Evolutionary conservation across 2,329 filamentous ascomycete species (phyloP), one percentile per base, ranked within the genome.

Genomic region (Epichloe hybrida): DNA sequence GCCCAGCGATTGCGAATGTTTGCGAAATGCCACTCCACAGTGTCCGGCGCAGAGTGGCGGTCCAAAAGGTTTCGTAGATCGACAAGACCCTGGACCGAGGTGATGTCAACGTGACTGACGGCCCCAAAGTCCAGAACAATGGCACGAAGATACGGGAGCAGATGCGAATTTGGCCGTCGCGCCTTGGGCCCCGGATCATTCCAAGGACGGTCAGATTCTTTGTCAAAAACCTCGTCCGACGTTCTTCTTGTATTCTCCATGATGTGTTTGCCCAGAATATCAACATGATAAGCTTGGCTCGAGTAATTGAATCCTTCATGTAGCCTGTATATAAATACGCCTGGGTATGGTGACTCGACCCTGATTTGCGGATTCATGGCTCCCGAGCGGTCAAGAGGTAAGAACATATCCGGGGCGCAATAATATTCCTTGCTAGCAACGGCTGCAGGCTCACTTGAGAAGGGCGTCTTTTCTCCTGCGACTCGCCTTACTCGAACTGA

Each of bases 41-140:
- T 54, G 40, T 72, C 67, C 0, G 74, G 74, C 3, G 67, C 60
- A 0, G 76, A 72, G 57, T 80, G 74, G 13, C 70, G 67, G 59
- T 79, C 74, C 2, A 82, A 66, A 21, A 73, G 69, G 54, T 73
- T 74, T 40, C 77, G 71, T 12, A 79, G 62, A 57, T 81, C 77
- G 44, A 79, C 67, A 11, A 83, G 64, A 0, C 74, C 74, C 56
- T 82, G 77, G 0, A 80, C 62, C 2, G 75, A 74, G 0, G 78
- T 81, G 8, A 79, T 70, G 53, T 83, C 79, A 31, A 81, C 65
- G 51, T 72, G 70, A 57, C 78, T 76, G 44, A 81, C 74, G 1
- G 75, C 69, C 0, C 74, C 73, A 58, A 77, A 79, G 62, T 82
- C 79, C 2, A 81, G 66, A 9, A 82, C 68, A 8, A 83, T 56